phyloP scores from a whole-genome alignment of 164 flowering plant species.

The Annona squamosa region DNA sequence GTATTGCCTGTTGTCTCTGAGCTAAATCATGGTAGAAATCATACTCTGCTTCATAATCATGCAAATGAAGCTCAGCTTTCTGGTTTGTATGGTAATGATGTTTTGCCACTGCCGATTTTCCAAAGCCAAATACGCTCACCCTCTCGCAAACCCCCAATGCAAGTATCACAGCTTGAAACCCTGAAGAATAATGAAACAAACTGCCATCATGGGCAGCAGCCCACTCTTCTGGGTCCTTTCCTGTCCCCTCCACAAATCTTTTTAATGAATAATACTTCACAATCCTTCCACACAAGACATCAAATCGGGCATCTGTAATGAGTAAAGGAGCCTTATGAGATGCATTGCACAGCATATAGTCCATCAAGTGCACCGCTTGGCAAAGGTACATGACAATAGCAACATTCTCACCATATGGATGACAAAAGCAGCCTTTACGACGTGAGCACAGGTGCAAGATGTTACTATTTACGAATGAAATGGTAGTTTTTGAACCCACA shows the following conservation, averaged over 20 bases:
- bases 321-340: slow-evolving; percentile 65
- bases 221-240: slow-evolving; percentile 66
- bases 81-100: slow-evolving; percentile 96
- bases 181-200: slow-evolving; percentile 92
- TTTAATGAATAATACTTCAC: slow-evolving; percentile 92
- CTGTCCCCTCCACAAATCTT: slow-evolving; percentile 50
- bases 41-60: slow-evolving; percentile 91
- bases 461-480: slow-evolving; percentile 28
- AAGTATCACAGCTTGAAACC: slow-evolving; percentile 95
- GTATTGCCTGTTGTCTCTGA: slow-evolving; percentile 48
- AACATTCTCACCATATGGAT: slow-evolving; percentile 74
- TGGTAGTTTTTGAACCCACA: slow-evolving; percentile 19
- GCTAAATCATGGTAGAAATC: slow-evolving; percentile 59
- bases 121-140: slow-evolving; percentile 87
- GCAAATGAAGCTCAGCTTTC: slow-evolving; percentile 74
- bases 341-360: slow-evolving; percentile 59
- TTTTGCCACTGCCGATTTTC: slow-evolving; percentile 59
- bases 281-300: slow-evolving; percentile 67
- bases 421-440: slow-evolving; percentile 69
- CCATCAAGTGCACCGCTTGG: slow-evolving; percentile 79
- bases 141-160: slow-evolving; percentile 83
- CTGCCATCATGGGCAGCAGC: slow-evolving; percentile 57
- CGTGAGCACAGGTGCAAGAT: slow-evolving; percentile 74
- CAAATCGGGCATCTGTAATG: slow-evolving; percentile 79
- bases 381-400: slow-evolving; percentile 84